Evolutionary conservation across 2,329 filamentous ascomycete genomes (phyloP), one percentile per base, ranked within the genome.

Genomic region (Cladosporium sp.): DNA sequence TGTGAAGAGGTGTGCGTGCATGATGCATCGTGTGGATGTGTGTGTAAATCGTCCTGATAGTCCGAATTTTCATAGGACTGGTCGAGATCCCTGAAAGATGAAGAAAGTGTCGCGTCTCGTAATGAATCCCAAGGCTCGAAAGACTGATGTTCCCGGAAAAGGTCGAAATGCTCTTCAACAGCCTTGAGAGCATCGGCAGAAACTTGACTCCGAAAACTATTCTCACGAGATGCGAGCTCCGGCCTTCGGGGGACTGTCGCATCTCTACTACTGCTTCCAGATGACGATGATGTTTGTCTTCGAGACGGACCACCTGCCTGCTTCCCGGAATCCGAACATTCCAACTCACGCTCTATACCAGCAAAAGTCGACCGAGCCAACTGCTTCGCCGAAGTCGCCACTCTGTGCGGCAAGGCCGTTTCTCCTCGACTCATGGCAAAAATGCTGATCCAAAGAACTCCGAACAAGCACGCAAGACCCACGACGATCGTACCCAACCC

Each of bases 351-450:
- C 15, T n/a, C 25, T 20, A 27, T 22, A 35, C 43, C 43, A 4
- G 35, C 15, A n/a, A 47, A 15, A 30, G 43, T 30, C 32, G 43
- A 33, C 36, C 7, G 15, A 22, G 43, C 25, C 8, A 47, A 16
- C 16, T 47, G 16, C 13, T 39, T 39, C 18, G 43, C 35, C 7
- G 43, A 47, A 12, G 15, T 22, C 13, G 16, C 43, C 35, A 47
- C 15, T 47, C 43, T 33, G 18, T 32, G 16, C 12, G 43, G 43
- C 13, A 47, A 27, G 25, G 43, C 16, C 32, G 43, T 20, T 32
- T 47, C 35, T 16, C 39, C 33, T 18, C 20, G 20, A 9, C n/a
- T 30, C 43, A 43, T 38, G 13, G n/a, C n/a, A n/a, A n/a, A n/a
- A n/a, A n/a, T n/a, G n/a, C n/a, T n/a, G n/a, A n/a, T n/a, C n/a